A percentile compares a stretch with the other conserved stretches of the same genome.
These are phyloP conservation scores for Crepidotus variabilis DNA, from an alignment of 768 basidiomycete species.

Conservation along the genomic window DNA sequence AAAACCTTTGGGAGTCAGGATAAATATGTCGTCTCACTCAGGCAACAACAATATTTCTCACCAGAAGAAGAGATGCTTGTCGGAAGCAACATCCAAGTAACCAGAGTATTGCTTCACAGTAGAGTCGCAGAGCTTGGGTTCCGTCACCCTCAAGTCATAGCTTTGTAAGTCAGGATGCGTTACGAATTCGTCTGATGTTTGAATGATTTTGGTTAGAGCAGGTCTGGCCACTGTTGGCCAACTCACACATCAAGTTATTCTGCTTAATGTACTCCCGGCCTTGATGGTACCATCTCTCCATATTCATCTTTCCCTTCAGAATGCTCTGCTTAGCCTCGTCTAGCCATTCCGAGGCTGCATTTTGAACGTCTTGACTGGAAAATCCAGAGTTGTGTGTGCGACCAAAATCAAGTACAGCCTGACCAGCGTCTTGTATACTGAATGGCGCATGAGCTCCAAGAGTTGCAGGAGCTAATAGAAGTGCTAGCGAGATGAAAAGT, in stretches of 20 bases:
- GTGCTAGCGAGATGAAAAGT: not conserved
- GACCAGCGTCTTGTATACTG: not conserved
- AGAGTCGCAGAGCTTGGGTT: conserved; percentile 74
- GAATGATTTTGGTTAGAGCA: conserved; percentile 1
- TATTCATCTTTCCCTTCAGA: conserved; percentile 39
- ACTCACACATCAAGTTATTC: conserved; percentile 69
- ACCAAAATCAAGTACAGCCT: not conserved
- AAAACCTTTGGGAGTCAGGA: conserved; percentile 55
- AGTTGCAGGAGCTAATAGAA: not conserved
- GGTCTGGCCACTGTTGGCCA: not conserved
- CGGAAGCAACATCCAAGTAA: conserved; percentile 76
- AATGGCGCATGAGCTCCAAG: not conserved
- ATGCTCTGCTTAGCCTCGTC: conserved; percentile 40
- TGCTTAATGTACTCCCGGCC: conserved; percentile 68
- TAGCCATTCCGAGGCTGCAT: conserved; percentile 31
- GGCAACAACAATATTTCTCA: conserved; percentile 24
- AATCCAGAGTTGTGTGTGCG: not conserved
- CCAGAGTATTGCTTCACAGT: conserved; percentile 80
- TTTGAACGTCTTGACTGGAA: conserved; percentile 14
- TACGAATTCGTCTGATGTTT: conserved; percentile 56
- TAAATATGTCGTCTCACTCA: no score
- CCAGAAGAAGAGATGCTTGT: conserved; percentile 90
- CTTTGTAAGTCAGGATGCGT: conserved; percentile 45
- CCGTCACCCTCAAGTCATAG: conserved; percentile 58
- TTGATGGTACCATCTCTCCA: conserved; percentile 59